These are phyloP conservation scores for Jackrogersella minutella DNA, from an alignment of 495 filamentous ascomycete species.

Conservation along the genomic window DNA sequence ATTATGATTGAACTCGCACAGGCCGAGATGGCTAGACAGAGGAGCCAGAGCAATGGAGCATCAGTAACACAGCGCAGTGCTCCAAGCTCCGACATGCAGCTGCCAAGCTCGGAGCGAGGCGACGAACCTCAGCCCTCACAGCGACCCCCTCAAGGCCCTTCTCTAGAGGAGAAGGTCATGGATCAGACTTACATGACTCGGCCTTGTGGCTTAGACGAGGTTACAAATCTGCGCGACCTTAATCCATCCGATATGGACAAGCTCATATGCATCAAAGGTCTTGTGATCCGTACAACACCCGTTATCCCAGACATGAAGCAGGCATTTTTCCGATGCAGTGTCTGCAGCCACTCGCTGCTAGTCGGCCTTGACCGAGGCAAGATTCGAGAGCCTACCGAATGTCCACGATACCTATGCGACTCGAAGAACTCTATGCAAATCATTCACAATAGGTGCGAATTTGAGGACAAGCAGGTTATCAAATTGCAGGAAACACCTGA, in stretches of 20 bases:
- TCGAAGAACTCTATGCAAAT: slow-evolving; percentile 97
- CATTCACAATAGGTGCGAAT: slow-evolving; percentile 92
- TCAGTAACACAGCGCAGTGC: slow-evolving; percentile 49
- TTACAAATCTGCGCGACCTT: slow-evolving; percentile 91
- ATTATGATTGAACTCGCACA: slow-evolving; percentile 89
- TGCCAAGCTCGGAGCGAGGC: slow-evolving; percentile 75
- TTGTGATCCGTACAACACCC: slow-evolving; percentile 94
- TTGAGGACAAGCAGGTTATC: slow-evolving; percentile 98
- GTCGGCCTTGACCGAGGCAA: slow-evolving; percentile 94
- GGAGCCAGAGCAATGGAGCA: slow-evolving; percentile 62
- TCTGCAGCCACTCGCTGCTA: slow-evolving; percentile 88
- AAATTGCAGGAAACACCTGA: slow-evolving; percentile 98
- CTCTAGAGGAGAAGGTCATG: slow-evolving; percentile 67
- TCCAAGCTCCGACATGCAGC: slow-evolving; percentile 74
- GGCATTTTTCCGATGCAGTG: slow-evolving; percentile 93
- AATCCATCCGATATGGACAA: slow-evolving; percentile 98
- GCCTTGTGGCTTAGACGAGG: slow-evolving; percentile 86
- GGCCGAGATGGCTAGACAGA: slow-evolving; percentile 76
- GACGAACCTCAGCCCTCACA: slow-evolving; percentile 56
- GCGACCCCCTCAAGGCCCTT: slow-evolving; percentile 43
- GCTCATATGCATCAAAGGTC: slow-evolving; percentile 91
- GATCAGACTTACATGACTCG: slow-evolving; percentile 82
- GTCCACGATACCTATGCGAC: slow-evolving; percentile 83
- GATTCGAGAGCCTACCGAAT: slow-evolving; percentile 92
- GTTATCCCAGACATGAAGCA: slow-evolving; percentile 97